phyloP scores from a whole-genome alignment of 805 yeast species.

The Candida ipomoeae region DNA sequence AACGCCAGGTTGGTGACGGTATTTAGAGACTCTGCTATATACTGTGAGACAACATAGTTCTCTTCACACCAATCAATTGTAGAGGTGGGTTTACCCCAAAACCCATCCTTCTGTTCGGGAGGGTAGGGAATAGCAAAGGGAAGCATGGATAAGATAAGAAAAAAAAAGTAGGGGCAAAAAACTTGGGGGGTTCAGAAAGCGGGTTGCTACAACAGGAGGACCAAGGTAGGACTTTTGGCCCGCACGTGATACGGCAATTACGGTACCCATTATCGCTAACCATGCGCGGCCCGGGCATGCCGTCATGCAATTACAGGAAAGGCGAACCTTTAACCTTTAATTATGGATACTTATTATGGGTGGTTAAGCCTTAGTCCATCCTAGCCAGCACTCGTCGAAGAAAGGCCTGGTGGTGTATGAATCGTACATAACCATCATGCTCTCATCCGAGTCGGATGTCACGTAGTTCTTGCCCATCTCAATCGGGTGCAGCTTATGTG shows the following conservation, averaged over 20 bases:
- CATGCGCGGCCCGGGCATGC: background rate
- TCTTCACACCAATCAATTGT: conserved; percentile 99
- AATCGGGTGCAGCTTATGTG: conserved; percentile 11
- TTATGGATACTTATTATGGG: background rate
- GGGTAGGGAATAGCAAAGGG: conserved; percentile 57
- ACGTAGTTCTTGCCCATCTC: conserved; percentile 16
- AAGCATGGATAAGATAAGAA: conserved; percentile 23
- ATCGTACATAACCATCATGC: conserved; percentile 55
- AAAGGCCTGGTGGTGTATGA: conserved; percentile 51
- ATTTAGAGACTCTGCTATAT: conserved; percentile 87
- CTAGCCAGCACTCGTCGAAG: conserved; percentile 51
- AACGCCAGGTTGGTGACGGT: conserved; percentile 71
- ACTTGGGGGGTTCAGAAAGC: background rate
- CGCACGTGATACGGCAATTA: conserved; percentile 5
- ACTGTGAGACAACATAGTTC: conserved; percentile 81
- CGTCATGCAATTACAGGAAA: background rate
- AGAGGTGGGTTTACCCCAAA: conserved; percentile 82
- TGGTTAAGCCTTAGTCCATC: conserved; percentile 21
- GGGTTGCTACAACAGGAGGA: background rate
- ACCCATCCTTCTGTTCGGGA: conserved; percentile 51
- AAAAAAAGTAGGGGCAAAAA: background rate
- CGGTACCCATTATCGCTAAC: conserved; percentile 2
- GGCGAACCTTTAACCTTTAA: background rate
- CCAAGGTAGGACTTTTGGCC: background rate
- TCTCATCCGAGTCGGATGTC: conserved; percentile 32